phyloP scores from a whole-genome alignment of 139 green algal species.

The Edaphochlamys debaryana region DNA sequence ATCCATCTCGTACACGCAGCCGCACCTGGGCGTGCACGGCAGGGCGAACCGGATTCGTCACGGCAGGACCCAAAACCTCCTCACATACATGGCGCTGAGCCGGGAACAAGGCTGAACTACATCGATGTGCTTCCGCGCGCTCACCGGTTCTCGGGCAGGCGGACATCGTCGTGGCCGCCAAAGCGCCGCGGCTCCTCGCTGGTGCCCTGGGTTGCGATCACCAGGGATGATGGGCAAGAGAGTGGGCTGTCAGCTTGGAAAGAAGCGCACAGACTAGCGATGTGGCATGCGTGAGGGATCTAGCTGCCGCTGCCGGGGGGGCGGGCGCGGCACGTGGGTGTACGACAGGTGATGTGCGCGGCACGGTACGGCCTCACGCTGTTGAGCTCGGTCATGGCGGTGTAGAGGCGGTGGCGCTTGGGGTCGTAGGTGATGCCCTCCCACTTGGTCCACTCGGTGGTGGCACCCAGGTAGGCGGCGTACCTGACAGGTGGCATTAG shows the following conservation, averaged over 20 bases:
- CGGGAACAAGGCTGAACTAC: no score
- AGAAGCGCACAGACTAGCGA: no score
- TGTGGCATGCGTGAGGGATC: not conserved
- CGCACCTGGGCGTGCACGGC: slow-evolving; percentile 39
- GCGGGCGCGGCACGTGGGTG: no score
- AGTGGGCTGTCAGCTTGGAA: no score
- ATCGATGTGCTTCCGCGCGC: no score
- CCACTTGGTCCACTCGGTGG: slow-evolving; percentile 66
- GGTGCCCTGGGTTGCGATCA: no score
- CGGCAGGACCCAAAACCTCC: no score
- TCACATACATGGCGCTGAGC: no score
- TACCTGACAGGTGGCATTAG: slow-evolving; percentile 47
- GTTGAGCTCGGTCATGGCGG: slow-evolving; percentile 28
- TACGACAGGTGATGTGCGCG: no score
- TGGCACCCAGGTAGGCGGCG: slow-evolving; percentile 54
- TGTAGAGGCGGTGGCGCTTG: slow-evolving; percentile 34
- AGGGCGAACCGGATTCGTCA: not conserved
- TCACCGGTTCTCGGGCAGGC: slow-evolving; percentile 9
- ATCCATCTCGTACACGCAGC: slow-evolving; percentile 57
- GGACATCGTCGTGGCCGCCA: slow-evolving; percentile 10
- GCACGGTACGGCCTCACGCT: no score
- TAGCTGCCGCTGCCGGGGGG: no score
- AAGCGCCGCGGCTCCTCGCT: slow-evolving; percentile 8
- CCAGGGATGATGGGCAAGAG: no score
- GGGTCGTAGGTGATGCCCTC: slow-evolving; percentile 34